phyloP scores from a whole-genome alignment of 306 rosid genomes.

The Begonia fuchsioides region DNA sequence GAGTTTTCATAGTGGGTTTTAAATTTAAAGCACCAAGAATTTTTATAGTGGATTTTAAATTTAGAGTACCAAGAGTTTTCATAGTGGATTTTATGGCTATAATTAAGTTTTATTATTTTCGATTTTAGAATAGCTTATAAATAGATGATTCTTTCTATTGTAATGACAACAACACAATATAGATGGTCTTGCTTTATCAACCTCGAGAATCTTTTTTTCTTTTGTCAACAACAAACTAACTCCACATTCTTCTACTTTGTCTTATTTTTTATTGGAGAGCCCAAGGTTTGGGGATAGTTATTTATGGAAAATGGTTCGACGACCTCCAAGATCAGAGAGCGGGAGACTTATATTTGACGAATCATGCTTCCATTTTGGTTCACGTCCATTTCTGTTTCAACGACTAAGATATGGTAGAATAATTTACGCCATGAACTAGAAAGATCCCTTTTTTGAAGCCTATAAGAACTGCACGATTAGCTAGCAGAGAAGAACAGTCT shows the following conservation, averaged over 20 bases:
- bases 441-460: conserved; percentile 45
- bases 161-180: no score
- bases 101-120: no score
- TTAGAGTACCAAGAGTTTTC: no score
- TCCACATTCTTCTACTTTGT: conserved; percentile 5
- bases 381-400: neutral
- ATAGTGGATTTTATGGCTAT: no score
- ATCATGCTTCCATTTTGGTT: conserved; percentile 1
- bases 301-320: neutral
- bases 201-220: no score
- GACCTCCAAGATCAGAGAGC: conserved; percentile 1
- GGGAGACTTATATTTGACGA: neutral
- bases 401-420: neutral
- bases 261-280: conserved; percentile 3
- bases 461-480: conserved; percentile 29
- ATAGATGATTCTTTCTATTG: no score
- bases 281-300: conserved; percentile 3
- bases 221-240: neutral
- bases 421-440: conserved; percentile 12
- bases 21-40: no score
- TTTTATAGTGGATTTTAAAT: no score
- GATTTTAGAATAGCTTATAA: no score
- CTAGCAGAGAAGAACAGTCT: neutral
- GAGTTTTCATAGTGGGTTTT: no score
- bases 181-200: no score